These are phyloP conservation scores for Brassica hybrid DNA, from an alignment of 441 rosid genomes.

Conservation along the genomic window DNA sequence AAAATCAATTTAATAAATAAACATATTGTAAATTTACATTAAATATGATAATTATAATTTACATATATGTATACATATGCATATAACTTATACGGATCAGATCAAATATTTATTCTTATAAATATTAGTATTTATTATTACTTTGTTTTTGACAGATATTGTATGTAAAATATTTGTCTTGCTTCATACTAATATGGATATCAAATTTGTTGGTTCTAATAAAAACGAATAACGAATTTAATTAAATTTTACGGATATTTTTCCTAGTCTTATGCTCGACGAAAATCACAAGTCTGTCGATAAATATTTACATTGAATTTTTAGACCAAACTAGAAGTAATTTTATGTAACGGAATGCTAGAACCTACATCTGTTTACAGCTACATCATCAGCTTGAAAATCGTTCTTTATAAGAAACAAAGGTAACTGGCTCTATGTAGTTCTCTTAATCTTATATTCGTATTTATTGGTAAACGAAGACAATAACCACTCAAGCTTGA, in stretches of 20 bases:
- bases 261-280: not conserved
- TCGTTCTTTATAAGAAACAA: not conserved
- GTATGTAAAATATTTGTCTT: no score
- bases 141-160: not conserved
- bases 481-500: not conserved
- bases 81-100: no score
- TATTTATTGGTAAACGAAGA: not conserved
- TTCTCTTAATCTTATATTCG: not conserved
- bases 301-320: not conserved
- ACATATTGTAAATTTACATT: not conserved
- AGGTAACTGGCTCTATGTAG: not conserved
- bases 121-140: not conserved
- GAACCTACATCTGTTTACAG: conserved; percentile 9
- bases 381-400: not conserved
- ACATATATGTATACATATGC: no score
- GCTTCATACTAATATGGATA: not conserved
- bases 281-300: not conserved
- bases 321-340: not conserved
- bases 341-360: not conserved
- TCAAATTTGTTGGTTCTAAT: not conserved
- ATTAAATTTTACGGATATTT: not conserved
- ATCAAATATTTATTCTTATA: no score
- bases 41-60: not conserved
- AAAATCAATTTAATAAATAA: no score
- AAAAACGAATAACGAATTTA: not conserved